phyloP scores from a whole-genome alignment of 176 grass and related monocot genomes.

The Leersia perrieri region DNA sequence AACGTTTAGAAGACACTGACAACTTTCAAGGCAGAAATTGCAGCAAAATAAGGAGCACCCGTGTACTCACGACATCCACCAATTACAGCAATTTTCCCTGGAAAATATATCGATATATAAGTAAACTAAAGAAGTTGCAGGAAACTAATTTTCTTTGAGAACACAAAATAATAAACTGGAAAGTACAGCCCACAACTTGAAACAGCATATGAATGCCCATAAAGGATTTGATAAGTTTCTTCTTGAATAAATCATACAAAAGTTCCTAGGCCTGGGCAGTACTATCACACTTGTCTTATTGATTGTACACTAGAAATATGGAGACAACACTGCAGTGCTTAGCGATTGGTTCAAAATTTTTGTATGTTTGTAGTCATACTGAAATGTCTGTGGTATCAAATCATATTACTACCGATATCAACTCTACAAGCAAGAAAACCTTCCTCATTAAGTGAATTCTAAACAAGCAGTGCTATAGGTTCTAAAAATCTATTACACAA shows the following conservation, averaged over 20 bases:
- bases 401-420: neutral
- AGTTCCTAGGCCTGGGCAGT: neutral
- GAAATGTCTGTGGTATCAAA: neutral
- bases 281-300: neutral
- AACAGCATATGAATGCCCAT: neutral
- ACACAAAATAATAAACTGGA: neutral
- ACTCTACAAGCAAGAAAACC: neutral
- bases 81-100: conserved; percentile 88
- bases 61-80: conserved; percentile 98
- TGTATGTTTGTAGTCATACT: neutral
- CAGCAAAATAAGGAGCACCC: conserved; percentile 92
- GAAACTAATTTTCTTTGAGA: neutral
- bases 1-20: conserved; percentile 50
- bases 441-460: neutral
- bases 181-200: neutral
- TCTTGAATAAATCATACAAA: neutral
- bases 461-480: too few species aligned
- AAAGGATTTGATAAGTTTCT: neutral
- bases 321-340: neutral
- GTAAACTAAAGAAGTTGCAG: neutral
- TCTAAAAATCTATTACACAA: too few species aligned
- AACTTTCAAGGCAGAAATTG: conserved; percentile 93
- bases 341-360: neutral
- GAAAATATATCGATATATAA: neutral
- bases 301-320: neutral